Evolutionary conservation across 345 rosid genomes (phyloP).

Genomic region (Arabidopsis thaliana): DNA sequence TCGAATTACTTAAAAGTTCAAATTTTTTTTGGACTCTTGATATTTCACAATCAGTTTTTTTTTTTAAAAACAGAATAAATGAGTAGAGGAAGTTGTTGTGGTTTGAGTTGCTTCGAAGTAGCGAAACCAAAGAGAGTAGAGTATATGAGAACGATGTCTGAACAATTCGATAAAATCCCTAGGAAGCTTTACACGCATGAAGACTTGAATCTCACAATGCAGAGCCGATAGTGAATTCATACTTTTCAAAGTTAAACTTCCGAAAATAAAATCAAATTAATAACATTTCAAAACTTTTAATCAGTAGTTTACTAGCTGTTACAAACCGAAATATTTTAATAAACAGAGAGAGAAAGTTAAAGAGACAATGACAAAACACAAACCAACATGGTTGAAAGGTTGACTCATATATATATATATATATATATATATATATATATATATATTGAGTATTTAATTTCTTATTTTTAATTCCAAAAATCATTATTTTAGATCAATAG

Average conservation of each 20-base stretch:
- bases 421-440: too few relatives aligned
- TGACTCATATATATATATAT: neutral
- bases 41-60: neutral
- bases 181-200: neutral
- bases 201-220: neutral
- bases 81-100: neutral
- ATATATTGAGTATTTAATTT: neutral
- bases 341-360: neutral
- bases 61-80: too few relatives aligned
- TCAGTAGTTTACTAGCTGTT: neutral
- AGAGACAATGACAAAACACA: constrained; percentile 24
- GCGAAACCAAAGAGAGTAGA: neutral
- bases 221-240: neutral
- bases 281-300: neutral
- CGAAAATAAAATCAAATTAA: neutral
- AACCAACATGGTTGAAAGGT: constrained; percentile 4
- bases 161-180: neutral
- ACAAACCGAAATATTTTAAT: neutral
- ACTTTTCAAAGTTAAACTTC: too few relatives aligned
- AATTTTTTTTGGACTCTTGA: neutral
- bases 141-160: neutral
- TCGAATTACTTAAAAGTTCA: constrained; percentile 3
- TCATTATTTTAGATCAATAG: too few relatives aligned
- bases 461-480: neutral
- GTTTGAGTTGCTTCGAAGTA: neutral